A percentile compares a stretch with the other conserved stretches of the same genome.
Conservation (phyloP, 2,329 filamentous ascomycete species). For the Aspergillus candidus region DNA sequence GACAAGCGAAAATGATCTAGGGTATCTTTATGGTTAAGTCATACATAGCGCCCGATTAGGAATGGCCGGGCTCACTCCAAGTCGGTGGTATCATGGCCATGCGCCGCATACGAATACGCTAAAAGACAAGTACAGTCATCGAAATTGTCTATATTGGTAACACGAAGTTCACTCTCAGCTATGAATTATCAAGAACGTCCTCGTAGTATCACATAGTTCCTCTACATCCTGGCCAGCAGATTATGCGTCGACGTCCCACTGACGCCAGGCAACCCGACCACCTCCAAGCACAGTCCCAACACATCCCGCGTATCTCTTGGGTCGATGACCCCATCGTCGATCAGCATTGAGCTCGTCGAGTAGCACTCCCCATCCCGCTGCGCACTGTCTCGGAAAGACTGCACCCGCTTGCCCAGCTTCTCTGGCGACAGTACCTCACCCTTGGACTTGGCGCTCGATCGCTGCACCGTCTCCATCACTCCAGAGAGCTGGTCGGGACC, state of each 20-base stretch:
- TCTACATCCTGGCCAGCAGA: slow-evolving; percentile 18
- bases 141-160: too few species aligned
- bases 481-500: slow-evolving; percentile 37
- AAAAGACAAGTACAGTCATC: too few species aligned
- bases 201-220: too few species aligned
- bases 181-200: too few species aligned
- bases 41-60: too few species aligned
- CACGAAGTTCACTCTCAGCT: too few species aligned
- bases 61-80: too few species aligned
- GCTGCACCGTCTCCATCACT: slow-evolving; percentile 34
- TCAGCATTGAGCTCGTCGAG: slow-evolving; percentile 26
- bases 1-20: too few species aligned
- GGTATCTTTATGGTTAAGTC: too few species aligned
- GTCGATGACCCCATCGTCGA: slow-evolving; percentile 37
- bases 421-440: slow-evolving; percentile 18
- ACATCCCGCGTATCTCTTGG: slow-evolving; percentile 35
- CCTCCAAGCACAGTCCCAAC: slow-evolving; percentile 33
- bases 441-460: slow-evolving; percentile 21
- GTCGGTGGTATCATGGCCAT: too few species aligned
- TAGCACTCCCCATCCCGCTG: slow-evolving; percentile 31
- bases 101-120: too few species aligned
- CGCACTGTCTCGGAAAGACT: slow-evolving; percentile 22
- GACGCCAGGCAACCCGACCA: slow-evolving; percentile 22
- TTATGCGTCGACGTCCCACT: slow-evolving; percentile 22
- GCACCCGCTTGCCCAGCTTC: slow-evolving; percentile 19